Conservation (phyloP, 139 green algal species). For the Pseudopediastrum boryanum region DNA sequence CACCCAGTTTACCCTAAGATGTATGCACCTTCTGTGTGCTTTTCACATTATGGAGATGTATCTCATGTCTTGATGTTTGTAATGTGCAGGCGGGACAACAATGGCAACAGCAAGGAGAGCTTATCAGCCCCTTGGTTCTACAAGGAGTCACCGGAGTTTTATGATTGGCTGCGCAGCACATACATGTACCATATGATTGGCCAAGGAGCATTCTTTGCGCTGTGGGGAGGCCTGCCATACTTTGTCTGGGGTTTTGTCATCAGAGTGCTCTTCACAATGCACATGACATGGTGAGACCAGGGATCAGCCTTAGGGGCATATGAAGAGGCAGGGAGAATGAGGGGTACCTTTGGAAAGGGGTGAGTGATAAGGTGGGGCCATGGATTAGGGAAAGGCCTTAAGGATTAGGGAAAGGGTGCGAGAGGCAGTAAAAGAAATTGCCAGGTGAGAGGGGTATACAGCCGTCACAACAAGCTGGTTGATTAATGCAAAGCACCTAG, state of each 20-base stretch:
- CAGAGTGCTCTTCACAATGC: conserved; percentile 44
- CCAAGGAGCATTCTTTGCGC: conserved; percentile 50
- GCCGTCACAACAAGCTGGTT: too few relatives aligned
- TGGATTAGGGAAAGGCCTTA: too few relatives aligned
- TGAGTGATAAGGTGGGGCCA: too few relatives aligned
- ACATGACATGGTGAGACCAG: conserved; percentile 38
- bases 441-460: too few relatives aligned
- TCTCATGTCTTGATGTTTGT: too few relatives aligned
- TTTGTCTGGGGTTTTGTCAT: conserved; percentile 75
- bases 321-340: too few relatives aligned
- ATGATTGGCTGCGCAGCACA: conserved; percentile 65
- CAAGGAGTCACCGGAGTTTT: conserved; percentile 55
- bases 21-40: conserved; percentile 9
- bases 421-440: too few relatives aligned
- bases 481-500: too few relatives aligned
- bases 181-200: conserved; percentile 64
- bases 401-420: too few relatives aligned
- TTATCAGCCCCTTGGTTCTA: conserved; percentile 74
- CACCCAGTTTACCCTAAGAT: neutral
- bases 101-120: conserved; percentile 47
- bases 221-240: conserved; percentile 64
- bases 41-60: too few relatives aligned
- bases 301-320: too few relatives aligned
- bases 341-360: too few relatives aligned
- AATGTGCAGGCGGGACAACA: conserved; percentile 7